phyloP scores from a whole-genome alignment of 192 early-diverging fungal species.

The Podila epicladia region DNA sequence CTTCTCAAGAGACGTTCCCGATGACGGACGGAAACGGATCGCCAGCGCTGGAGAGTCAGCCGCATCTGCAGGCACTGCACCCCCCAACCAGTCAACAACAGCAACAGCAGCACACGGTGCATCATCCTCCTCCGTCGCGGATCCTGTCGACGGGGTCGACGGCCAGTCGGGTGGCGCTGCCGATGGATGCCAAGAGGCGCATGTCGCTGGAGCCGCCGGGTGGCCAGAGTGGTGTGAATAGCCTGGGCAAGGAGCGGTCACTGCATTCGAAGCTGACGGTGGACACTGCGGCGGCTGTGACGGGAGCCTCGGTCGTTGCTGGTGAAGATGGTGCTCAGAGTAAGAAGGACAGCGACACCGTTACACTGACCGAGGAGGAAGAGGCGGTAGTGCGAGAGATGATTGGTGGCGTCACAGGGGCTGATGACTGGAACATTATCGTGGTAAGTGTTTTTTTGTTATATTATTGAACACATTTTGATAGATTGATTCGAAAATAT shows the following conservation, averaged over 20 bases:
- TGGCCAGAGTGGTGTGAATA: not conserved
- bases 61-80: too few species aligned
- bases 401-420: constrained; percentile 33
- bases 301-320: not conserved
- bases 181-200: not conserved
- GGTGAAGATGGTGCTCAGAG: not conserved
- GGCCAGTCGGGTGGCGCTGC: not conserved
- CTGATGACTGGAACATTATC: constrained; percentile 41
- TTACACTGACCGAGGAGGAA: constrained; percentile 40
- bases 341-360: constrained; percentile 6
- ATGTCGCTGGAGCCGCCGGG: not conserved
- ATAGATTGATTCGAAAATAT: not conserved
- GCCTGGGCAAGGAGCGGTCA: not conserved
- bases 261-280: not conserved
- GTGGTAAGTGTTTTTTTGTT: constrained; percentile 18
- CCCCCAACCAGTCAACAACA: not conserved
- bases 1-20: constrained; percentile 34
- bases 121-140: not conserved
- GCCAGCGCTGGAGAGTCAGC: too few species aligned
- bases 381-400: constrained; percentile 29
- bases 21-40: not conserved
- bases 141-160: not conserved
- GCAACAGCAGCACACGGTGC: not conserved
- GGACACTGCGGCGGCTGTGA: not conserved
- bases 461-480: not conserved